Percentiles rank a stretch among this genome's conserved stretches.
Evolutionary conservation across 805 yeast genomes (phyloP).

Genomic region (Debaryomyces maramus): DNA sequence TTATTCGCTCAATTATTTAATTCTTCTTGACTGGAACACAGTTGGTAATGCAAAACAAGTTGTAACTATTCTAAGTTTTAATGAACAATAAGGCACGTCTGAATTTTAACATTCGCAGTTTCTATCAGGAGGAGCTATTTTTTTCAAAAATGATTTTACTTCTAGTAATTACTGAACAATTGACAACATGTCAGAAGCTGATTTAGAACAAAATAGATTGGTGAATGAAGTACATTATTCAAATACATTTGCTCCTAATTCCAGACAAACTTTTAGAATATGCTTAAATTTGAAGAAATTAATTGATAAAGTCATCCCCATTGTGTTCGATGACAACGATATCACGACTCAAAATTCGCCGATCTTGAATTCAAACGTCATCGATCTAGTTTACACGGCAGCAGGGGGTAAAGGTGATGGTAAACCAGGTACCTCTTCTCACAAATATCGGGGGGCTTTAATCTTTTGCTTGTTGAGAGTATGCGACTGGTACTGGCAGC

Average conservation of each 20-base stretch:
- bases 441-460: constrained; percentile 65
- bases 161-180: no score
- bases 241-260: constrained; percentile 45
- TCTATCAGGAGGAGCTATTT: no score
- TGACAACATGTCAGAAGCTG: neutral
- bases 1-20: no score
- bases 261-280: constrained; percentile 67
- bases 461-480: constrained; percentile 73
- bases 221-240: neutral
- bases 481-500: constrained; percentile 72
- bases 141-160: no score
- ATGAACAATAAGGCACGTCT: no score
- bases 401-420: constrained; percentile 80
- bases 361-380: constrained; percentile 56
- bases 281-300: constrained; percentile 71
- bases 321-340: constrained; percentile 51
- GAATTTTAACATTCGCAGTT: no score
- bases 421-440: constrained; percentile 49
- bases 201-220: neutral
- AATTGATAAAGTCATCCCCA: constrained; percentile 71
- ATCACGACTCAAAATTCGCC: constrained; percentile 59
- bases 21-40: no score
- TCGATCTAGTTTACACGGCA: constrained; percentile 63
- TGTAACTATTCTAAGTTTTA: no score
- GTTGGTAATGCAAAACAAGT: no score